Evolutionary conservation across 495 filamentous ascomycete genomes (phyloP).

Genomic region (Pyrenula aspistea): DNA sequence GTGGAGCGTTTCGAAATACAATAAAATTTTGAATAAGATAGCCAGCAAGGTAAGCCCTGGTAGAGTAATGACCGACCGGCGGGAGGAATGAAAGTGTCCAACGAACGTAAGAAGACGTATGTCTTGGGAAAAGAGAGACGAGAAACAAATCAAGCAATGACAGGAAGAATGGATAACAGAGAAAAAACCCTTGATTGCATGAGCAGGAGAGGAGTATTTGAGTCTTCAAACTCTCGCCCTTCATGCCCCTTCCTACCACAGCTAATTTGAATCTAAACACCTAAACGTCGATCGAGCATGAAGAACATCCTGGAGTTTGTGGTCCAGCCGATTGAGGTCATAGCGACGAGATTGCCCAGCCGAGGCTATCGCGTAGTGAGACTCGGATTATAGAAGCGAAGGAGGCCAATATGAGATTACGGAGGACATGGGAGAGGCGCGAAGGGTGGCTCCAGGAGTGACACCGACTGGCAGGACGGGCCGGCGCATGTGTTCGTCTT

Average conservation of each 20-base stretch:
- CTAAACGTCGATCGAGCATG: neutral
- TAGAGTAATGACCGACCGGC: slow-evolving; percentile 25
- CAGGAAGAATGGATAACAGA: slow-evolving; percentile 7
- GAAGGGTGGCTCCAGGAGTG: neutral
- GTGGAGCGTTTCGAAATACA: slow-evolving; percentile 8
- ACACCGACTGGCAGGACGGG: neutral
- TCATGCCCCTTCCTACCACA: neutral
- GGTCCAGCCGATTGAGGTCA: neutral
- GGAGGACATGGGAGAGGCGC: neutral
- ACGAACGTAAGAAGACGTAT: slow-evolving; percentile 17
- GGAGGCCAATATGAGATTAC: neutral
- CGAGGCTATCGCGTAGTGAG: neutral
- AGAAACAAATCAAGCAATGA: slow-evolving; percentile 6
- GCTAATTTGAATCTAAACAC: neutral
- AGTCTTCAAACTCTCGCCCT: neutral
- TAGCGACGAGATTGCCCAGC: neutral
- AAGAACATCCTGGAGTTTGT: neutral
- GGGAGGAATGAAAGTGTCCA: slow-evolving; percentile 20
- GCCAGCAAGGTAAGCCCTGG: slow-evolving; percentile 17
- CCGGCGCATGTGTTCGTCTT: neutral
- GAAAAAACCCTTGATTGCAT: neutral
- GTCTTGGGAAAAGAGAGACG: slow-evolving; percentile 28
- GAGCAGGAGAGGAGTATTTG: slow-evolving; percentile 3
- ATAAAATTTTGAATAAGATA: slow-evolving; percentile 11
- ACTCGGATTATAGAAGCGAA: neutral